A percentile compares a stretch with the other conserved stretches of the same genome.
phyloP scores from a whole-genome alignment of 176 grass and related monocot genomes.

The Cenchrus fungigraminus region DNA sequence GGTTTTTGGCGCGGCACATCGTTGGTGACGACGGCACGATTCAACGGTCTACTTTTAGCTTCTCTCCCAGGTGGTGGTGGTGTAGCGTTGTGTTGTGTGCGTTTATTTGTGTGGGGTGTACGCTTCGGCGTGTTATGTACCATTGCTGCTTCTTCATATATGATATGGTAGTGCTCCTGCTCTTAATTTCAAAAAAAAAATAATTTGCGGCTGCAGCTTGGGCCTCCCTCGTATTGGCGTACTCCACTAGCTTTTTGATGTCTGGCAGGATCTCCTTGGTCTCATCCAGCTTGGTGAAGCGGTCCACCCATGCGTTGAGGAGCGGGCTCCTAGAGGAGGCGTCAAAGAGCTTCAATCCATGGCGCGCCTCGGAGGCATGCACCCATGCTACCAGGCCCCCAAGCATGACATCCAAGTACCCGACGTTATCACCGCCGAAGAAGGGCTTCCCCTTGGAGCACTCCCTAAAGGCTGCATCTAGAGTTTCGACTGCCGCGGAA shows the following conservation, averaged over 20 bases:
- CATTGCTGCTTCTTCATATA: too few species aligned
- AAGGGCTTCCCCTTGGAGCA: conserved; percentile 45
- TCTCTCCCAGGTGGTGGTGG: too few species aligned
- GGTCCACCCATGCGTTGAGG: conserved; percentile 35
- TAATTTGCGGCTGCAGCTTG: neutral
- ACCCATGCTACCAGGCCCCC: neutral
- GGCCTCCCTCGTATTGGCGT: neutral
- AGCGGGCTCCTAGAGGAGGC: conserved; percentile 28
- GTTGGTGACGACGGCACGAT: too few species aligned
- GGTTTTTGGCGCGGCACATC: too few species aligned
- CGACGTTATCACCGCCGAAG: conserved; percentile 48
- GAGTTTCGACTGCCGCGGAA: neutral
- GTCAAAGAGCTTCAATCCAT: conserved; percentile 30
- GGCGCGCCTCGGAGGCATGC: neutral
- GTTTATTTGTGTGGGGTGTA: too few species aligned
- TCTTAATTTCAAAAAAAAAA: too few species aligned
- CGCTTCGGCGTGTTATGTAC: too few species aligned
- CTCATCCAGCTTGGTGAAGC: conserved; percentile 16
- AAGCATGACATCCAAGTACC: conserved; percentile 46
- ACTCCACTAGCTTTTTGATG: neutral
- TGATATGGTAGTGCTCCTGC: too few species aligned
- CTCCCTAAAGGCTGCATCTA: conserved; percentile 44
- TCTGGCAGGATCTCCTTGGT: neutral
- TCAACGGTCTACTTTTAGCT: too few species aligned
- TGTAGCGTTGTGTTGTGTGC: too few species aligned